Percentiles rank a stretch among this genome's conserved stretches.
Evolutionary conservation across 768 basidiomycete species (phyloP).

Genomic region (Xerocomellus intermedius): DNA sequence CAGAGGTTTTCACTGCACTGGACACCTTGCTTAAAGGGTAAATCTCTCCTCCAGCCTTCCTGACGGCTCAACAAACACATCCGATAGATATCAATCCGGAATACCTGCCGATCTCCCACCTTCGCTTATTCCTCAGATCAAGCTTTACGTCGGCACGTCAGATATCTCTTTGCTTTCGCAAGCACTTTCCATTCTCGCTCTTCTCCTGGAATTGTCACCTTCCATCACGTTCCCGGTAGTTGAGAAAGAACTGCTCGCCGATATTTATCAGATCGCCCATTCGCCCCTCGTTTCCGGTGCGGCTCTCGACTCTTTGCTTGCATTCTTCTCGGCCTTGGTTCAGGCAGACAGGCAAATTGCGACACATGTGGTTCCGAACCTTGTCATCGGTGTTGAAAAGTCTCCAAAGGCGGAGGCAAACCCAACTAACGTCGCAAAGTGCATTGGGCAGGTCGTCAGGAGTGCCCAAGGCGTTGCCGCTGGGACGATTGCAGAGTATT

Average conservation of each 20-base stretch:
- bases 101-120: conserved; percentile 59
- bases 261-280: conserved; percentile 68
- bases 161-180: conserved; percentile 82
- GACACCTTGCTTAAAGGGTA: conserved; percentile 70
- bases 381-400: conserved; percentile 67
- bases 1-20: conserved; percentile 76
- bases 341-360: conserved; percentile 81
- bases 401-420: conserved; percentile 54
- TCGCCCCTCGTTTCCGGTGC: conserved; percentile 77
- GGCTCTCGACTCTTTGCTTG: conserved; percentile 77
- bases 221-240: conserved; percentile 69
- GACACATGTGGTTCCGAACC: conserved; percentile 74
- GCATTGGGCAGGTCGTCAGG: conserved; percentile 79
- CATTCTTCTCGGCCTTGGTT: conserved; percentile 82
- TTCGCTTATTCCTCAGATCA: conserved; percentile 69
- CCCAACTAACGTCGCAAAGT: conserved; percentile 76
- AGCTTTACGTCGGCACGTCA: conserved; percentile 65
- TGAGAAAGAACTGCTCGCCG: conserved; percentile 64
- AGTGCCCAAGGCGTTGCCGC: conserved; percentile 70
- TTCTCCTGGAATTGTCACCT: conserved; percentile 70
- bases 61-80: background rate
- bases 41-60: background rate
- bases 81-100: conserved; percentile 42
- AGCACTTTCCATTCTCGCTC: conserved; percentile 60
- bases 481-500: conserved; percentile 82